phyloP scores from a whole-genome alignment of 2,329 filamentous ascomycete species.

The Talaromyces pinophilus region DNA sequence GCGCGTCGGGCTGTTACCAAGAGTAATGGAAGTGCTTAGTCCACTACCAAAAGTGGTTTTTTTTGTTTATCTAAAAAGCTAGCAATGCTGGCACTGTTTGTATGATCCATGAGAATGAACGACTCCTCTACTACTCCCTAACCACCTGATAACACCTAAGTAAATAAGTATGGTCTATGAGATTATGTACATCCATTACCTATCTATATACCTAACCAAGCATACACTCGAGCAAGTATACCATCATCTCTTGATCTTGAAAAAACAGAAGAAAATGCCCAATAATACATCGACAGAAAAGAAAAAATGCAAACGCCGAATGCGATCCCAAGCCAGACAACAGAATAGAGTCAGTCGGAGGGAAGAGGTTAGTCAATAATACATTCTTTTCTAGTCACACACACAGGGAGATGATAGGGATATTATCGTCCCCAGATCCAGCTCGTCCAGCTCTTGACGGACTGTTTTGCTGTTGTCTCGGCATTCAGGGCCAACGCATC shows the following conservation, averaged over 20 bases:
- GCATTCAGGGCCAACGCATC: slow-evolving; percentile 40
- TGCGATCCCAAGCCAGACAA: slow-evolving; percentile 11
- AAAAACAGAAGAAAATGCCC: neutral
- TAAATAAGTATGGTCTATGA: slow-evolving; percentile 1
- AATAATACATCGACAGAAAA: slow-evolving; percentile 11
- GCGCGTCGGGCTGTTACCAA: slow-evolving; percentile 61
- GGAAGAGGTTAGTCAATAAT: slow-evolving; percentile 15
- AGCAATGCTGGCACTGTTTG: neutral
- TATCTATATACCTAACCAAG: slow-evolving; percentile 8
- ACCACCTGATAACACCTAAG: neutral
- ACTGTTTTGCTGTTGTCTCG: slow-evolving; percentile 39
- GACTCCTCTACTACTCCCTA: neutral
- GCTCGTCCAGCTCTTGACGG: slow-evolving; percentile 41
- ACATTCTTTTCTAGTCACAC: slow-evolving; percentile 5
- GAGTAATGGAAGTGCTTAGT: slow-evolving; percentile 29
- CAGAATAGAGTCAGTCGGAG: neutral
- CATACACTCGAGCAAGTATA: slow-evolving; percentile 12
- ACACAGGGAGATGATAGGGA: neutral
- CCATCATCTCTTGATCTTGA: neutral
- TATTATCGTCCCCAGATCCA: slow-evolving; percentile 43
- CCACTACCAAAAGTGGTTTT: neutral
- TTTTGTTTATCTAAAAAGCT: neutral
- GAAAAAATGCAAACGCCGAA: slow-evolving; percentile 12
- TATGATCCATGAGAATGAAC: slow-evolving; percentile 12
- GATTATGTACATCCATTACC: slow-evolving; percentile 11